Conservation (phyloP, 257 asterid species). For the Solanum lycopersicoides region DNA sequence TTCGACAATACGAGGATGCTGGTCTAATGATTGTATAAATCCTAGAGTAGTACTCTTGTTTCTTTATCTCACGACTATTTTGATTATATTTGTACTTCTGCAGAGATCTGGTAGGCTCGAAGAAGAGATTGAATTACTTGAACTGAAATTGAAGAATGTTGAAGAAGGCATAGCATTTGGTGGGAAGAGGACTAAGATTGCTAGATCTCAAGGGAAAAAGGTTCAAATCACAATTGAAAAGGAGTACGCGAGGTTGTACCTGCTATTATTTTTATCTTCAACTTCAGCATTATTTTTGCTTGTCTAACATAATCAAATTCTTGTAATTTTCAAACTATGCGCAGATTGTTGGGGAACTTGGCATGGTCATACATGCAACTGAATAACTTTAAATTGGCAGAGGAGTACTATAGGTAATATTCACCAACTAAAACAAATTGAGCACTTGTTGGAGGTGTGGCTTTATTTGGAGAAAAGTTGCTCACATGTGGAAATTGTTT, state of each 20-base stretch:
- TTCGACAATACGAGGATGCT: not conserved
- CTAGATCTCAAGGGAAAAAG: slow-evolving; percentile 87
- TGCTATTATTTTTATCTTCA: not conserved
- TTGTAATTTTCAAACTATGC: not conserved
- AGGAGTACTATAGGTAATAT: slow-evolving; percentile 62
- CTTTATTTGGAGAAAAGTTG: too few relatives aligned
- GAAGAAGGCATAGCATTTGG: slow-evolving; percentile 65
- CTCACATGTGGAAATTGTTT: not conserved
- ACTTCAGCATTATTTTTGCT: not conserved
- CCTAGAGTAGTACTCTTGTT: not conserved
- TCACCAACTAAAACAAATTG: not conserved
- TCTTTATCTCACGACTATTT: not conserved
- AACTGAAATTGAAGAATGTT: slow-evolving; percentile 46
- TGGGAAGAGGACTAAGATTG: slow-evolving; percentile 66
- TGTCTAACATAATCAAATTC: not conserved
- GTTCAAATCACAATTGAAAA: slow-evolving; percentile 62
- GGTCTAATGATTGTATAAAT: not conserved
- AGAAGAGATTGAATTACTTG: slow-evolving; percentile 66
- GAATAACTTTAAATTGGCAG: slow-evolving; percentile 64
- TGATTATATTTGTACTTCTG: not conserved
- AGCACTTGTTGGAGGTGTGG: not conserved
- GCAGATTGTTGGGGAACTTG: slow-evolving; percentile 81
- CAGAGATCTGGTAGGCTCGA: slow-evolving; percentile 79
- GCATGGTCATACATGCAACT: slow-evolving; percentile 88
- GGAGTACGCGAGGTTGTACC: slow-evolving; percentile 68